These are phyloP conservation scores for Aspergillus udagawae DNA, from an alignment of 2,329 filamentous ascomycete genomes.

Conservation along the genomic window DNA sequence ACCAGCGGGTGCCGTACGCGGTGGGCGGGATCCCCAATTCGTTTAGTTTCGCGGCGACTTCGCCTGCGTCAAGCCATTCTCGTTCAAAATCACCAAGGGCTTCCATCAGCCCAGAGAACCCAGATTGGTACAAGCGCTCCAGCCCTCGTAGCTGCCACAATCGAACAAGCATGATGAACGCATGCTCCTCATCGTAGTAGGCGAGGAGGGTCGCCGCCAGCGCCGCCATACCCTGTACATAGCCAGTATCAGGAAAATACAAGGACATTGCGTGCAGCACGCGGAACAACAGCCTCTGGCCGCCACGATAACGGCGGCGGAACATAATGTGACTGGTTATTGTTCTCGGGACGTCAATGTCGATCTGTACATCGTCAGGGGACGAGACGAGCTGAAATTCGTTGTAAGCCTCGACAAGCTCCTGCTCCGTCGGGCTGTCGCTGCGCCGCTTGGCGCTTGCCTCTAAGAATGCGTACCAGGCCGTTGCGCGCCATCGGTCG, in stretches of 20 bases:
- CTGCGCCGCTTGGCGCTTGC: conserved; percentile 66
- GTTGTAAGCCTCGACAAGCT: conserved; percentile 69
- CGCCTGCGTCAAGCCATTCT: conserved; percentile 72
- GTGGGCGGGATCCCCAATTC: conserved; percentile 79
- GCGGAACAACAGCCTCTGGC: conserved; percentile 85
- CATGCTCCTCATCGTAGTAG: conserved; percentile 92
- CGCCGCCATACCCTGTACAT: conserved; percentile 97
- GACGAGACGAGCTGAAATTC: conserved; percentile 69
- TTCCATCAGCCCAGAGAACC: conserved; percentile 82
- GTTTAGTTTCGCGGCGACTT: conserved; percentile 72
- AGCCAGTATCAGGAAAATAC: conserved; percentile 86
- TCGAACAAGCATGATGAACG: conserved; percentile 94
- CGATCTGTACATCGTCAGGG: conserved; percentile 92
- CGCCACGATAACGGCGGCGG: conserved; percentile 81
- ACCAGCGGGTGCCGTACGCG: conserved; percentile 96
- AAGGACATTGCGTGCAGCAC: conserved; percentile 88
- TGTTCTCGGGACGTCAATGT: conserved; percentile 91
- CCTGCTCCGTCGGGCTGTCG: conserved; percentile 62
- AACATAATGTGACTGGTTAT: conserved; percentile 99
- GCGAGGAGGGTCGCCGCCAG: conserved; percentile 88
- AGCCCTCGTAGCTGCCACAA: conserved; percentile 87
- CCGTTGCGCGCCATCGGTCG: conserved; percentile 86
- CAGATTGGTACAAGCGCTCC: conserved; percentile 75
- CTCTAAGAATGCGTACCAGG: conserved; percentile 90
- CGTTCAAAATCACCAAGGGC: conserved; percentile 81